A percentile compares a stretch with the other conserved stretches of the same genome.
Conservation (phyloP, 176 grass and related monocot species). For the Avena eriantha region DNA sequence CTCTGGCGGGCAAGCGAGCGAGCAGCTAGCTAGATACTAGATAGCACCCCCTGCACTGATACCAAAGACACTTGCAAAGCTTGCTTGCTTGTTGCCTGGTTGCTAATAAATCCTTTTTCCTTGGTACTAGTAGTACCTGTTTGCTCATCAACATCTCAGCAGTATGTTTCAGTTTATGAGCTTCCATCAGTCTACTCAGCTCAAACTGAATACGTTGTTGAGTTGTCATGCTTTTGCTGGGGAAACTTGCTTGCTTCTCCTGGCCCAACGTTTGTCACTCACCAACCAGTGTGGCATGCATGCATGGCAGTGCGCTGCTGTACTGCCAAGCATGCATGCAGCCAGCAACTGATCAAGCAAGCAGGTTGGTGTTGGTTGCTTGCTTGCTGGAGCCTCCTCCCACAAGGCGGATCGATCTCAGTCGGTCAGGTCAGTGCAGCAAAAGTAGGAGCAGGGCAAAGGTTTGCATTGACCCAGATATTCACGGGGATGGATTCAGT, state of each 20-base stretch:
- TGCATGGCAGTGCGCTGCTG: conserved; percentile 27
- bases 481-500: conserved; percentile 39
- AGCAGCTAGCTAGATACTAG: conserved; percentile 34
- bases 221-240: conserved; percentile 15
- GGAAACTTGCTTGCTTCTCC: conserved; percentile 35
- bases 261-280: conserved; percentile 12
- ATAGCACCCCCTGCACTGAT: conserved; percentile 39
- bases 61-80: conserved; percentile 48
- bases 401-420: conserved; percentile 43
- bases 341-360: conserved; percentile 50
- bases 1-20: conserved; percentile 46
- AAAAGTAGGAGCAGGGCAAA: conserved; percentile 65
- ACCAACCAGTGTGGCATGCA: conserved; percentile 50
- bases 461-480: conserved; percentile 56
- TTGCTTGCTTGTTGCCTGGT: too few relatives aligned
- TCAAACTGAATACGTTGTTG: background rate
- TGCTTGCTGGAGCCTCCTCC: conserved; percentile 33
- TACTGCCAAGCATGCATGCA: conserved; percentile 43
- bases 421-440: conserved; percentile 34
- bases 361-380: conserved; percentile 35
- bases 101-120: conserved; percentile 31
- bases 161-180: conserved; percentile 36
- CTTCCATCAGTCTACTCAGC: conserved; percentile 33
- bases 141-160: background rate
- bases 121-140: background rate